phyloP scores from a whole-genome alignment of 352 stramenopile genomes.

The Phytophthora melonis region DNA sequence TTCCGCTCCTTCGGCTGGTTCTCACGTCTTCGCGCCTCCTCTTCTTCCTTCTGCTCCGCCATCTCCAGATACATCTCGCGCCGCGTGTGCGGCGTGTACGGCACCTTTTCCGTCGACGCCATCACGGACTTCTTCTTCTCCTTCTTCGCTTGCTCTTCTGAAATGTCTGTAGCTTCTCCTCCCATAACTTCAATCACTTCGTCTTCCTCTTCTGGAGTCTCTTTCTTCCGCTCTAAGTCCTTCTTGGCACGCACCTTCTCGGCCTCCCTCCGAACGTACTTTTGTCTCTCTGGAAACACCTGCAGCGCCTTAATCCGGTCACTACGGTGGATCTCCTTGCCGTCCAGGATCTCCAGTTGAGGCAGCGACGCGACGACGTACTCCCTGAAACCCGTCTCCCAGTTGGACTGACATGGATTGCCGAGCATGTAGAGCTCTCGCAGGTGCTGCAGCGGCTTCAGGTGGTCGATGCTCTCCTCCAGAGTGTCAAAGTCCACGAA shows the following conservation, averaged over 20 bases:
- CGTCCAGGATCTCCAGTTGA: conserved; percentile 89
- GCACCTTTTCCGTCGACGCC: conserved; percentile 63
- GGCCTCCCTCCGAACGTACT: conserved; percentile 47
- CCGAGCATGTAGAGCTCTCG: conserved; percentile 95
- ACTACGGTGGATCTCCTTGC: conserved; percentile 88
- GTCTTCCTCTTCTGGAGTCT: conserved; percentile 23
- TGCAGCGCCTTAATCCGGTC: conserved; percentile 91
- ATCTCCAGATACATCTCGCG: conserved; percentile 94
- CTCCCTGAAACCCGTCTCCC: conserved; percentile 71
- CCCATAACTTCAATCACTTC: conserved; percentile 52
- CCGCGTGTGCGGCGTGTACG: conserved; percentile 70
- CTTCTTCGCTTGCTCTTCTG: conserved; percentile 5
- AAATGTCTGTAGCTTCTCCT: conserved; percentile 55
- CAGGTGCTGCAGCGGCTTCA: conserved; percentile 84
- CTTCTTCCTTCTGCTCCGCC: conserved; percentile 93
- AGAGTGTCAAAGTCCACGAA: conserved; percentile 94
- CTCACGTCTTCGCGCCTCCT: conserved; percentile 81
- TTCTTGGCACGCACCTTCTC: conserved; percentile 33
- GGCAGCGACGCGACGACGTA: conserved; percentile 91
- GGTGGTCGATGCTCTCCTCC: conserved; percentile 85
- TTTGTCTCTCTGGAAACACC: conserved; percentile 63
- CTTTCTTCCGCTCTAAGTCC: conserved; percentile 17
- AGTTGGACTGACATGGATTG: conserved; percentile 90
- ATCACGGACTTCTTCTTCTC: conserved; percentile 51
- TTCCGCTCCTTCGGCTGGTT: conserved; percentile 90